Percentiles rank a stretch among this genome's conserved stretches.
Conservation (phyloP, 2,329 filamentous ascomycete genomes). For the Neofusicoccum umdonicola region DNA sequence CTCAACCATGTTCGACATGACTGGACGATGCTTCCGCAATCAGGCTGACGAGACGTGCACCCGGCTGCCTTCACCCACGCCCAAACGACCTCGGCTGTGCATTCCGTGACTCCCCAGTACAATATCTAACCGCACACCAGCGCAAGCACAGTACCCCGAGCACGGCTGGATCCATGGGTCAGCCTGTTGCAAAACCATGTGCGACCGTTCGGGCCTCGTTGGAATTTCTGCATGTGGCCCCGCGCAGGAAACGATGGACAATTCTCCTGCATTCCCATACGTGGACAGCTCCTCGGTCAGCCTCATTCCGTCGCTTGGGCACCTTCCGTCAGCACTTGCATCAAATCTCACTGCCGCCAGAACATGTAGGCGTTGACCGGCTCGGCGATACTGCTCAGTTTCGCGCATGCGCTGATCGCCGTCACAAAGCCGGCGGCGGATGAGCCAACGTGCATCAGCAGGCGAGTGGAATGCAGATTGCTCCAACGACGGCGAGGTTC, state of each 20-base stretch:
- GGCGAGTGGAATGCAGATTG: slow-evolving; percentile 11
- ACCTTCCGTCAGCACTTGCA: slow-evolving; percentile 12
- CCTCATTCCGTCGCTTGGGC: slow-evolving; percentile 13
- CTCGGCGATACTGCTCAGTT: slow-evolving; percentile 8
- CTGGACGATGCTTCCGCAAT: slow-evolving; percentile 10
- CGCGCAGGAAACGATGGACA: slow-evolving; percentile 6
- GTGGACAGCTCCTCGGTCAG: slow-evolving; percentile 2
- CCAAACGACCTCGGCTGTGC: slow-evolving; percentile 5
- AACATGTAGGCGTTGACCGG: not conserved
- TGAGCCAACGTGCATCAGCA: not conserved
- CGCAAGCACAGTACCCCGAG: not conserved
- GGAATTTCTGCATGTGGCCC: slow-evolving; percentile 9
- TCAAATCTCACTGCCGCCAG: slow-evolving; percentile 1
- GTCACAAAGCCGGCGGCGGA: not conserved
- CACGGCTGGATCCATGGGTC: not conserved
- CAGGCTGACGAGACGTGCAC: slow-evolving; percentile 8
- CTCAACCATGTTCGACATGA: not conserved
- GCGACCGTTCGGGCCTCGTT: slow-evolving; percentile 1
- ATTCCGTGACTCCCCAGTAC: not conserved
- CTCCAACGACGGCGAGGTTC: slow-evolving; percentile 5
- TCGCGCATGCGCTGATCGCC: not conserved
- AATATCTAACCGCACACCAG: not conserved
- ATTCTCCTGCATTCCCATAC: slow-evolving; percentile 15
- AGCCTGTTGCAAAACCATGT: slow-evolving; percentile 12
- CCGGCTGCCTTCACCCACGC: not conserved